Percentiles rank a stretch among this genome's conserved stretches.
Conservation (phyloP, 202 grass and related monocot genomes). For the Digitaria exilis region DNA sequence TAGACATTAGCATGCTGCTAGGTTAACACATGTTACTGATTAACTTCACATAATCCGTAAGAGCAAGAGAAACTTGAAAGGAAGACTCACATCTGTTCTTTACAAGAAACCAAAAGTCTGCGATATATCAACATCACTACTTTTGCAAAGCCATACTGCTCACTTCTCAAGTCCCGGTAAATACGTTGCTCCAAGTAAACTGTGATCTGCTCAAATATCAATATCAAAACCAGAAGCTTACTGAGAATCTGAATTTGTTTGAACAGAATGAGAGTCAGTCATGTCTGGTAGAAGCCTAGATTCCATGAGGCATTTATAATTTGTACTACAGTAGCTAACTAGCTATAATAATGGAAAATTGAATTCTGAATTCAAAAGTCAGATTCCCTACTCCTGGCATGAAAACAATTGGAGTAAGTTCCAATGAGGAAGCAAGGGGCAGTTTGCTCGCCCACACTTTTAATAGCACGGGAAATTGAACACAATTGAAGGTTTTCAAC, state of each 20-base stretch:
- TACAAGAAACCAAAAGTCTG: conserved; percentile 82
- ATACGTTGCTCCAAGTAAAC: conserved; percentile 88
- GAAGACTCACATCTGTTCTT: conserved; percentile 93
- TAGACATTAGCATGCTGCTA: not conserved
- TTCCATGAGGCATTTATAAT: not conserved
- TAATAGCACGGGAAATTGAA: not conserved
- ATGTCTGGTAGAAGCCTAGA: not conserved
- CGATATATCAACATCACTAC: conserved; percentile 92
- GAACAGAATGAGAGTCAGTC: not conserved
- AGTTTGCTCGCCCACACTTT: not conserved
- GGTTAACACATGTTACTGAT: not conserved
- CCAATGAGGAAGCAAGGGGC: not conserved
- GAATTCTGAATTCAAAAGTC: not conserved
- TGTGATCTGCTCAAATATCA: conserved; percentile 71
- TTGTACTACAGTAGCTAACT: too few relatives aligned
- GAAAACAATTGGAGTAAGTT: not conserved
- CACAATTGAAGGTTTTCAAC: not conserved
- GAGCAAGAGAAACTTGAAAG: conserved; percentile 24
- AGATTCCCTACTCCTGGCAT: not conserved
- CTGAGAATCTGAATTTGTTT: conserved; percentile 3
- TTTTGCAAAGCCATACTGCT: conserved; percentile 90
- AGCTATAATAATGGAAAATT: not conserved
- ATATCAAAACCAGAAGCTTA: conserved; percentile 12
- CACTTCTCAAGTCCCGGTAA: conserved; percentile 84
- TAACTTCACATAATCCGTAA: conserved; percentile 10